phyloP scores from a whole-genome alignment of 2,329 filamentous ascomycete species.

The Botrytis fragariae region DNA sequence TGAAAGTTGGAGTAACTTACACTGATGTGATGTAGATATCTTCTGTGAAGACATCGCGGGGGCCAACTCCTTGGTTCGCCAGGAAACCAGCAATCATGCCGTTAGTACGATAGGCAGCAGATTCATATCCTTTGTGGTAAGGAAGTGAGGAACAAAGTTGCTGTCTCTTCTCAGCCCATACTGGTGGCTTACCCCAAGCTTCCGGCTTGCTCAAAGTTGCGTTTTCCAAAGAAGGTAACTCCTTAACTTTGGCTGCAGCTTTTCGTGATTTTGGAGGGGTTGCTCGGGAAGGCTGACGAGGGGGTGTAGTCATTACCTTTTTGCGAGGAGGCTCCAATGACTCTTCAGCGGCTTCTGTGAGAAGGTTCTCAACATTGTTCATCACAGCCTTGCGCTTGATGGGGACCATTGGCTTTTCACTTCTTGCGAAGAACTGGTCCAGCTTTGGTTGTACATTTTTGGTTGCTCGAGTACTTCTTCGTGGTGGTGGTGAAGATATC shows the following conservation, averaged over 20 bases:
- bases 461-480: neutral
- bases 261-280: neutral
- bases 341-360: neutral
- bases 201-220: slow-evolving; percentile 27
- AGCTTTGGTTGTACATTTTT: slow-evolving; percentile 1
- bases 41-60: slow-evolving; percentile 56
- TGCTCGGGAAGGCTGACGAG: neutral
- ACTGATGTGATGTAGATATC: slow-evolving; percentile 63
- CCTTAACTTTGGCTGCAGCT: neutral
- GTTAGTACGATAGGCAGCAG: slow-evolving; percentile 53
- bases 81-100: slow-evolving; percentile 56
- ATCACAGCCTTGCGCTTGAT: slow-evolving; percentile 1
- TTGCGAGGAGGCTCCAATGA: neutral
- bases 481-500: neutral
- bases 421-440: neutral
- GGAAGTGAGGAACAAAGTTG: slow-evolving; percentile 62
- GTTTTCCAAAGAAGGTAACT: slow-evolving; percentile 4
- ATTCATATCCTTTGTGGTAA: slow-evolving; percentile 61
- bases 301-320: neutral
- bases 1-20: slow-evolving; percentile 42
- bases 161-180: slow-evolving; percentile 58
- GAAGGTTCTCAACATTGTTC: neutral
- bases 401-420: neutral
- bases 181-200: slow-evolving; percentile 42
- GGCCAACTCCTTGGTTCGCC: slow-evolving; percentile 53